Evolutionary conservation across 352 stramenopile species (phyloP).

Genomic region (Peronospora tabacina): DNA sequence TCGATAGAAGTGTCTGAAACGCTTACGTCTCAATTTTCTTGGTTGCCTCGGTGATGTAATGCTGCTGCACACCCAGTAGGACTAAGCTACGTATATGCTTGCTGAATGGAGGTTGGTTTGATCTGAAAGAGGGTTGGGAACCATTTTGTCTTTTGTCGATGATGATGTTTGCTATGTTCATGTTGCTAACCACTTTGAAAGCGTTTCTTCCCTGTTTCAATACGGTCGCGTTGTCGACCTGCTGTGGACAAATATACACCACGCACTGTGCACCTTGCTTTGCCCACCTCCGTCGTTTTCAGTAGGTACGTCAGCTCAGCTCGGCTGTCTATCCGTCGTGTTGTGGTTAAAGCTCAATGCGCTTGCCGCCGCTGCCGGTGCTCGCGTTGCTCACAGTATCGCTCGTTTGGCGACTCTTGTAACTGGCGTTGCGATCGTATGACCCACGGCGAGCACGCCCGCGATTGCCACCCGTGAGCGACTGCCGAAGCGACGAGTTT

Average conservation of each 20-base stretch:
- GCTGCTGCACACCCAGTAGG: neutral
- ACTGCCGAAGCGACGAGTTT: slow-evolving; percentile 36
- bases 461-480: slow-evolving; percentile 31
- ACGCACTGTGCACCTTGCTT: slow-evolving; percentile 28
- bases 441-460: slow-evolving; percentile 51
- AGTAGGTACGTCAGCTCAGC: slow-evolving; percentile 22
- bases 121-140: slow-evolving; percentile 1
- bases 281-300: slow-evolving; percentile 11
- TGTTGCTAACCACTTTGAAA: slow-evolving; percentile 15
- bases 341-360: slow-evolving; percentile 54
- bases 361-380: slow-evolving; percentile 55
- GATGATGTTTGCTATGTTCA: slow-evolving; percentile 22
- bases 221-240: slow-evolving; percentile 6
- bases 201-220: slow-evolving; percentile 25
- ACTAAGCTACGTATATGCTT: neutral
- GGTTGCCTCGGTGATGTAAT: neutral
- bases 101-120: neutral
- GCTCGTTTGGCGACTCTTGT: slow-evolving; percentile 31
- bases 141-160: slow-evolving; percentile 18
- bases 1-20: slow-evolving; percentile 45
- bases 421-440: slow-evolving; percentile 45
- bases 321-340: slow-evolving; percentile 18
- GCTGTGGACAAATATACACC: slow-evolving; percentile 23
- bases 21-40: neutral
- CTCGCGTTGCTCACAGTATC: slow-evolving; percentile 51